These are phyloP conservation scores for Beta macrorhiza DNA, from an alignment of 179 eudicot species.

Conservation along the genomic window DNA sequence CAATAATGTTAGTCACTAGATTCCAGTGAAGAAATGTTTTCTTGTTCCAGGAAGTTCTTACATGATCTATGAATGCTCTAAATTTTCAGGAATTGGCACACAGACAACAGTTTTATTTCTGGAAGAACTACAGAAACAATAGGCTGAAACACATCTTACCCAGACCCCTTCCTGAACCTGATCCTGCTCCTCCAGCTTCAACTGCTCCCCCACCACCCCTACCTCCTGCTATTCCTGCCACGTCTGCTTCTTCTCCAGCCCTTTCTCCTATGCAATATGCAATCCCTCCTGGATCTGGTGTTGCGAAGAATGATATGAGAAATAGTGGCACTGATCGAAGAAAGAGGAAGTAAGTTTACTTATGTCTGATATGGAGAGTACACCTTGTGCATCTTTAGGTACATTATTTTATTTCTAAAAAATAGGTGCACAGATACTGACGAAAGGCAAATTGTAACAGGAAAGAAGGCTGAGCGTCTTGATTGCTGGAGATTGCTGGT, in stretches of 20 bases:
- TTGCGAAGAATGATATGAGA: conserved; percentile 66
- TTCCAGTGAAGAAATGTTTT: background rate
- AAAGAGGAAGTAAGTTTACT: conserved; percentile 69
- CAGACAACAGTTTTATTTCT: conserved; percentile 82
- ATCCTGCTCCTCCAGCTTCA: conserved; percentile 46
- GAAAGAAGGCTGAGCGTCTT: conserved; percentile 30
- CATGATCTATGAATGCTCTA: background rate
- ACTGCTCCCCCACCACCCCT: conserved; percentile 50
- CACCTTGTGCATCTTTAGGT: background rate
- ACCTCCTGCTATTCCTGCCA: conserved; percentile 39
- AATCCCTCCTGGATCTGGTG: conserved; percentile 59
- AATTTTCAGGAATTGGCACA: conserved; percentile 81
- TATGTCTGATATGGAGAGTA: background rate
- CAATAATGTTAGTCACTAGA: background rate
- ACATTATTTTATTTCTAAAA: background rate
- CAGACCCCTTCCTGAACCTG: conserved; percentile 74
- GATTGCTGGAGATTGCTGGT: background rate
- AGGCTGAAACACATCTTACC: conserved; percentile 91
- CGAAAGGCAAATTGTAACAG: conserved; percentile 17
- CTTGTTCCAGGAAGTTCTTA: conserved; percentile 2
- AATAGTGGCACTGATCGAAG: conserved; percentile 66
- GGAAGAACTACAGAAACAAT: conserved; percentile 95
- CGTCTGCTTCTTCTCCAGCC: conserved; percentile 63
- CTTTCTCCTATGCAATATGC: conserved; percentile 79
- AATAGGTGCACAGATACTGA: conserved; percentile 4